A percentile compares a stretch with the other conserved stretches of the same genome.
These are phyloP conservation scores for Ceratobasidium sp. DNA, from an alignment of 1,284 basidiomycete species.

Conservation along the genomic window DNA sequence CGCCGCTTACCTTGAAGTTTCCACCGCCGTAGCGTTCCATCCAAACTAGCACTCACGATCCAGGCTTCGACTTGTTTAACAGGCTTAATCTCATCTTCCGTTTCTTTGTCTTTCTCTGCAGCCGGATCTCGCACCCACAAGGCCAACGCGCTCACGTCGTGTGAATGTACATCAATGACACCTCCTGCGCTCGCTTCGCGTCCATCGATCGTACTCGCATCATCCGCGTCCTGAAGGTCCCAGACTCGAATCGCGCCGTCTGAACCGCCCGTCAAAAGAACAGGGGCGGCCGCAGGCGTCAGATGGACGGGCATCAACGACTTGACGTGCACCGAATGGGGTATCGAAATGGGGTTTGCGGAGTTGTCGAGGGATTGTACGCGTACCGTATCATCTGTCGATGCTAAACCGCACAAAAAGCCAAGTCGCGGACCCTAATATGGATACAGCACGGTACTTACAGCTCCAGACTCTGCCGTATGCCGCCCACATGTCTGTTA, in stretches of 20 bases:
- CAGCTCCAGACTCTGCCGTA: slow-evolving; percentile 84
- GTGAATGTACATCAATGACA: slow-evolving; percentile 83
- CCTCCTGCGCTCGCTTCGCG: slow-evolving; percentile 49
- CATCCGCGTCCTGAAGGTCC: slow-evolving; percentile 41
- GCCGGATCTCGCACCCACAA: slow-evolving; percentile 68
- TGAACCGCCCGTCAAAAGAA: slow-evolving; percentile 55
- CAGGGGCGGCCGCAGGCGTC: slow-evolving; percentile 60
- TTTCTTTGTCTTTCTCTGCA: slow-evolving; percentile 50
- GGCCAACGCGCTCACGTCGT: slow-evolving; percentile 77
- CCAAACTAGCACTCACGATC: slow-evolving; percentile 82
- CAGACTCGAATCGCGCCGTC: slow-evolving; percentile 17
- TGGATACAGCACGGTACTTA: slow-evolving; percentile 52
- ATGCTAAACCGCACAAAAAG: slow-evolving; percentile 75
- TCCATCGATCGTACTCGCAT: slow-evolving; percentile 15
- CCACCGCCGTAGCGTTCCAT: slow-evolving; percentile 87
- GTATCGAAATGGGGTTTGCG: slow-evolving; percentile 45
- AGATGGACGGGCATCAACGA: slow-evolving; percentile 72
- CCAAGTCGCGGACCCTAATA: too few species aligned
- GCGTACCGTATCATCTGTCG: slow-evolving; percentile 83
- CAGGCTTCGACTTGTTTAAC: slow-evolving; percentile 62
- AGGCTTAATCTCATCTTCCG: slow-evolving; percentile 46
- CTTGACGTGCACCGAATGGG: slow-evolving; percentile 73
- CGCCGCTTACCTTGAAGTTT: slow-evolving; percentile 65
- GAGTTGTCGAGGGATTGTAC: slow-evolving; percentile 57
- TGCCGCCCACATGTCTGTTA: slow-evolving; percentile 73